These are phyloP conservation scores for Claviceps fusiformis DNA, from an alignment of 2,329 filamentous ascomycete species.

Conservation along the genomic window DNA sequence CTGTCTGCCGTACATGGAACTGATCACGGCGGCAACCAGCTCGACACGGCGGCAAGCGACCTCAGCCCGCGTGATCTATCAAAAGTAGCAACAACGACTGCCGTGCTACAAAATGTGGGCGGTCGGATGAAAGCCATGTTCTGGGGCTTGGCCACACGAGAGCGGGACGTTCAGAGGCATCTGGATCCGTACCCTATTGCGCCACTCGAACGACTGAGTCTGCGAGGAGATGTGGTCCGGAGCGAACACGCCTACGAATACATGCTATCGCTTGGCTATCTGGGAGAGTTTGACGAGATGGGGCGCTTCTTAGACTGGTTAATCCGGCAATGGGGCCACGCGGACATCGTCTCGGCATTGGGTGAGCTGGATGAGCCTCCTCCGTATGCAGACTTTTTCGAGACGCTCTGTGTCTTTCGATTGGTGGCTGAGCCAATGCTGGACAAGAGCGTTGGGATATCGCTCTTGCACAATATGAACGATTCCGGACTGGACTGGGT, in stretches of 20 bases:
- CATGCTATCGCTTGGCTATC: slow-evolving; percentile 46
- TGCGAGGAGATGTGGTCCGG: slow-evolving; percentile 19
- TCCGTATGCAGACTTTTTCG: slow-evolving; percentile 19
- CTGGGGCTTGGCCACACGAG: slow-evolving; percentile 12
- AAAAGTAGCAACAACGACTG: background rate
- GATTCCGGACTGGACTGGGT: slow-evolving; percentile 14
- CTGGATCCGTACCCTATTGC: slow-evolving; percentile 12
- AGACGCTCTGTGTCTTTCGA: slow-evolving; percentile 33
- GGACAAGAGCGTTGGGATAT: slow-evolving; percentile 14
- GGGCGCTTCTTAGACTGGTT: slow-evolving; percentile 46
- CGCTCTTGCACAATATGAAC: slow-evolving; percentile 17
- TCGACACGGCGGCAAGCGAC: no score
- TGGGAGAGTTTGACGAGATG: slow-evolving; percentile 47
- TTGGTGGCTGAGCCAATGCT: slow-evolving; percentile 32
- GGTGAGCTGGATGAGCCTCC: slow-evolving; percentile 21
- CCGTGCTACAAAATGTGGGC: slow-evolving; percentile 11
- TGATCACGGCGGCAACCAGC: background rate
- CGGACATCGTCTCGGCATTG: slow-evolving; percentile 22
- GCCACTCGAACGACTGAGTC: slow-evolving; percentile 19
- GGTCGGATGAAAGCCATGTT: slow-evolving; percentile 16
- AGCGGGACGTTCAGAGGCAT: slow-evolving; percentile 10
- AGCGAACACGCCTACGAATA: slow-evolving; percentile 39
- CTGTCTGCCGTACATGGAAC: no score
- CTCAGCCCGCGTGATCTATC: background rate
- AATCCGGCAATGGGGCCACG: slow-evolving; percentile 28